These are phyloP conservation scores for Boletus fagicola DNA, from an alignment of 768 basidiomycete species.

Conservation along the genomic window DNA sequence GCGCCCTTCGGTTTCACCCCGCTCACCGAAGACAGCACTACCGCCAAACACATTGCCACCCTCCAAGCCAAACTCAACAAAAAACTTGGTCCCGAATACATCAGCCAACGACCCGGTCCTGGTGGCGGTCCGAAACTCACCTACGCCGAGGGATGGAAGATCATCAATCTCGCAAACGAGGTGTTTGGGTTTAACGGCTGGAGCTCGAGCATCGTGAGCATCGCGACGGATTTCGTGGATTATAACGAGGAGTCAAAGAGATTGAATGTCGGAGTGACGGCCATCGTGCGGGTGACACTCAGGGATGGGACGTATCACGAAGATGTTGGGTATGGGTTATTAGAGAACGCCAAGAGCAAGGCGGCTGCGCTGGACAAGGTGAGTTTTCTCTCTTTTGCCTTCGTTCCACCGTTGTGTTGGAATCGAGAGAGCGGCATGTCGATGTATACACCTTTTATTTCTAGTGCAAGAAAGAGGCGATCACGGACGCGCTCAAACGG, in stretches of 20 bases:
- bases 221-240: slow-evolving; percentile 81
- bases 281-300: slow-evolving; percentile 83
- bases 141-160: slow-evolving; percentile 97
- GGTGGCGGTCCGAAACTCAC: slow-evolving; percentile 85
- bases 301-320: slow-evolving; percentile 89
- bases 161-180: slow-evolving; percentile 97
- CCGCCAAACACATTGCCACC: slow-evolving; percentile 52
- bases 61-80: slow-evolving; percentile 81
- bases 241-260: slow-evolving; percentile 61
- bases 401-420: background rate
- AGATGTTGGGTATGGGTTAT: slow-evolving; percentile 87
- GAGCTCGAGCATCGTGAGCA: slow-evolving; percentile 74
- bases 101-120: slow-evolving; percentile 86
- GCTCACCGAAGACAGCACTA: slow-evolving; percentile 59
- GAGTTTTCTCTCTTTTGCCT: slow-evolving; percentile 20
- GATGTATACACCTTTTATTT: background rate
- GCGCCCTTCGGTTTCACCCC: slow-evolving; percentile 8
- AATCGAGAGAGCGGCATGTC: too few species aligned
- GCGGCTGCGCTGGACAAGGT: slow-evolving; percentile 91
- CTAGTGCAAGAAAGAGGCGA: slow-evolving; percentile 97
- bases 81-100: slow-evolving; percentile 91
- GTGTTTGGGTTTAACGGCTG: slow-evolving; percentile 98
- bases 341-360: slow-evolving; percentile 85
- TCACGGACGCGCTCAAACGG: slow-evolving; percentile 92
- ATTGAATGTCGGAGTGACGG: slow-evolving; percentile 75